Conservation (phyloP, 2,329 filamentous ascomycete species). For the Fusarium staphyleae region DNA sequence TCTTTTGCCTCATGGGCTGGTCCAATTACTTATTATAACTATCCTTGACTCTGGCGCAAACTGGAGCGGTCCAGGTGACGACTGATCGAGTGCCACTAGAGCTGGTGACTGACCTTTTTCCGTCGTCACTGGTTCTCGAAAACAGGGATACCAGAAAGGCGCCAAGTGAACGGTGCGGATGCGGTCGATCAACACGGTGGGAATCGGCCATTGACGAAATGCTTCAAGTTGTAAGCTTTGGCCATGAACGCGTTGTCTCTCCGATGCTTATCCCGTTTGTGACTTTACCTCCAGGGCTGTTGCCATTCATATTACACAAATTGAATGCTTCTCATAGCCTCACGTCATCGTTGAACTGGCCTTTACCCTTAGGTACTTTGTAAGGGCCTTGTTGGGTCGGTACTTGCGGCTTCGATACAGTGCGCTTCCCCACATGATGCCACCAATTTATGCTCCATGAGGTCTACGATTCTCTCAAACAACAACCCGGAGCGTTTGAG, state of each 20-base stretch:
- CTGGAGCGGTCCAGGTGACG: conserved; percentile 37
- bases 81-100: conserved; percentile 28
- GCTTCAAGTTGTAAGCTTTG: not conserved
- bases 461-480: conserved; percentile 7
- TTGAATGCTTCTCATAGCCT: conserved; percentile 27
- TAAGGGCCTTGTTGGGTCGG: conserved; percentile 17
- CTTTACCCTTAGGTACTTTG: too few relatives aligned
- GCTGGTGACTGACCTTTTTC: conserved; percentile 37
- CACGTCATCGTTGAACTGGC: conserved; percentile 10
- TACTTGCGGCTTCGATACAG: conserved; percentile 32
- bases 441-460: conserved; percentile 19
- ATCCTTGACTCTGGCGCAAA: conserved; percentile 11
- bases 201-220: conserved; percentile 7
- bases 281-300: not conserved
- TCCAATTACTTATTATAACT: conserved; percentile 31
- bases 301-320: conserved; percentile 11
- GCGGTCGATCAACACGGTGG: conserved; percentile 33
- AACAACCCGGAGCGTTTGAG: conserved; percentile 7
- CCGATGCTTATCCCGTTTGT: not conserved
- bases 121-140: conserved; percentile 39
- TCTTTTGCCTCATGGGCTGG: not conserved
- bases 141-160: conserved; percentile 41
- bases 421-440: conserved; percentile 41
- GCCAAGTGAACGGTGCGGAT: conserved; percentile 37
- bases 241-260: conserved; percentile 6